Conservation (phyloP, 768 basidiomycete species). For the Exidia glandulosa region DNA sequence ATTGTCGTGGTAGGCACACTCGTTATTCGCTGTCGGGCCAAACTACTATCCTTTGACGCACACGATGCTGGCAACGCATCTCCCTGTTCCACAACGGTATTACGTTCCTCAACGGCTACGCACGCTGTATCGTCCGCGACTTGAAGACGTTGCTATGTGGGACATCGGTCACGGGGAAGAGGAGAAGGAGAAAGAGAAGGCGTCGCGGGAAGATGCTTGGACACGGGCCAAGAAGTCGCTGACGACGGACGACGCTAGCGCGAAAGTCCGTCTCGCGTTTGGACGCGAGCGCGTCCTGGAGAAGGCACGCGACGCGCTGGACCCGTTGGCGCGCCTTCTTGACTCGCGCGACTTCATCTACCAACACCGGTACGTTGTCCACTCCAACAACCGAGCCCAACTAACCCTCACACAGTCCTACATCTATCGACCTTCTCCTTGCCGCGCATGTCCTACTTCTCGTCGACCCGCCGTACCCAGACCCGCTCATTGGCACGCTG, state of each 20-base stretch:
- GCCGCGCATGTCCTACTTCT: conserved; percentile 62
- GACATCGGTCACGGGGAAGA: conserved; percentile 19
- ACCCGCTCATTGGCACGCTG: conserved; percentile 44
- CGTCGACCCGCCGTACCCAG: conserved; percentile 44
- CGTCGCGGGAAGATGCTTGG: too few species aligned
- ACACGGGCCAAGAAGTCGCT: conserved; percentile 26
- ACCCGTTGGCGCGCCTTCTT: conserved; percentile 47
- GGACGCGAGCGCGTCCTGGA: conserved; percentile 56
- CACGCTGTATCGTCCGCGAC: conserved; percentile 39
- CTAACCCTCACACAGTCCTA: conserved; percentile 30
- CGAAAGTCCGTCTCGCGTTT: conserved; percentile 29
- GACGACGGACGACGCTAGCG: neutral
- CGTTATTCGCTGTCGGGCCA: conserved; percentile 45
- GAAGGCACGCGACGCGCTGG: conserved; percentile 45
- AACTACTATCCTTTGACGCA: conserved; percentile 55
- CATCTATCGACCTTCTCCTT: conserved; percentile 52
- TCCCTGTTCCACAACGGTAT: conserved; percentile 60
- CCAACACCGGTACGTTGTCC: conserved; percentile 32
- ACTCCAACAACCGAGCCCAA: neutral
- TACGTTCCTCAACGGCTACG: conserved; percentile 60
- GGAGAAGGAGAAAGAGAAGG: conserved; percentile 22
- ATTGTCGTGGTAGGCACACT: conserved; percentile 37
- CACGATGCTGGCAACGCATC: conserved; percentile 41
- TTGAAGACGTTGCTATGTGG: conserved; percentile 61
- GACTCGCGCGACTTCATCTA: conserved; percentile 40